Evolutionary conservation across 768 basidiomycete species (phyloP), one percentile per base, ranked within the genome.

Genomic region (Ephemerocybe angulata): DNA sequence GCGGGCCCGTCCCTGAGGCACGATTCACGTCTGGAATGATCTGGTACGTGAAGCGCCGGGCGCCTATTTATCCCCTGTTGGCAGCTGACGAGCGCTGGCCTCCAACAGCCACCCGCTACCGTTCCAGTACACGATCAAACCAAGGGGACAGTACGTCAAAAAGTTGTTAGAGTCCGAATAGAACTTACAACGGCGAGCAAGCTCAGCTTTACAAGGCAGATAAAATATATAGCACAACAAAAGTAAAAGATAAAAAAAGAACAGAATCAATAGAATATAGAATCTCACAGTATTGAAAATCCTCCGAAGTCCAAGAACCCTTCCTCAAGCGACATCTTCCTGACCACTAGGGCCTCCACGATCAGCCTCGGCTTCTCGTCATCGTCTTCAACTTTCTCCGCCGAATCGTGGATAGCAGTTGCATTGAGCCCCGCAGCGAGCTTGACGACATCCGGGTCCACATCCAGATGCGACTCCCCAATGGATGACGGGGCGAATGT

Each of bases 331-430:
- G 85, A 84, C 71, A 91, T 73, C 67, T 92, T 89, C 43, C 88
- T 78, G 19, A 91, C 83, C 2, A 93, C 85, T 28, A 93, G 75
- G 2, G 83, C 90, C 66, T 93, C 90, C 10, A 91, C 88, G 44
- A 92, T 91, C 3, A 86, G 72, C n/a, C 87, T 73, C 29, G 80
- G 77, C 48, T 78, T 76, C 8, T 61, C 64, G 40, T 44, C 42
- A 6, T 51, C 49, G 17, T 41, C 17, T 8, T 4, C 6, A 10
- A 19, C 38, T 19, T 41, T 19, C n/a, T 41, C 21, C 7, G 38
- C 7, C 7, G 5, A 13, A n/a, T n/a, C 38, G 38, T 41, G 7
- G 38, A 41, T 41, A 4, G 38, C 21, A 19, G 21, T 19, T 19
- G 15, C 21, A 6, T 13, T 19, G 25, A 65, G 55, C 28, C 62